phyloP scores from a whole-genome alignment of 2,329 filamentous ascomycete genomes.

The Coniosporium tulheliwenetii region DNA sequence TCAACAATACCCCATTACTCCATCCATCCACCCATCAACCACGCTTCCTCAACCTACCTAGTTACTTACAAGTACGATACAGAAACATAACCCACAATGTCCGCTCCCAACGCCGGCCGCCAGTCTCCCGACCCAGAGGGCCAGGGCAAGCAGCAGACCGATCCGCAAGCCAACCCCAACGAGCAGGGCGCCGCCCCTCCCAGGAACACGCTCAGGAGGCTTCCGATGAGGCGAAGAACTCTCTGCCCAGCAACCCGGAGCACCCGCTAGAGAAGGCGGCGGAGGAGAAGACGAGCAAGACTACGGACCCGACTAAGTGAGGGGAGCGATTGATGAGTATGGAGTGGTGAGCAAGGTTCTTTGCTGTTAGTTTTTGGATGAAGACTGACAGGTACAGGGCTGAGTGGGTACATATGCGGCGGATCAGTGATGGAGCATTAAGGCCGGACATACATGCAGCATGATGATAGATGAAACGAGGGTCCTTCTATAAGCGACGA shows the following conservation, averaged over 20 bases:
- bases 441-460: too few relatives aligned
- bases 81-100: constrained; percentile 38
- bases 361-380: too few relatives aligned
- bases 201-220: constrained; percentile 33
- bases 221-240: constrained; percentile 36
- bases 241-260: constrained; percentile 49
- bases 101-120: constrained; percentile 47
- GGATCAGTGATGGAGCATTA: too few relatives aligned
- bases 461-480: too few relatives aligned
- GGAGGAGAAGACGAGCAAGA: constrained; percentile 46
- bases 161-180: constrained; percentile 40
- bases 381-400: too few relatives aligned
- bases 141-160: constrained; percentile 51
- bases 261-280: constrained; percentile 45
- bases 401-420: too few relatives aligned
- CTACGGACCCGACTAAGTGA: constrained; percentile 2
- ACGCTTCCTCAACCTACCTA: background rate
- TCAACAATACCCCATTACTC: too few relatives aligned
- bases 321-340: background rate
- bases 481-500: too few relatives aligned
- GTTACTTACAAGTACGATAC: constrained; percentile 5
- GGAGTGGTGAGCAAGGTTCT: too few relatives aligned
- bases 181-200: constrained; percentile 29
- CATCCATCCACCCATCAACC: background rate
- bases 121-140: constrained; percentile 63